A percentile compares a stretch with the other conserved stretches of the same genome.
phyloP scores from a whole-genome alignment of 495 filamentous ascomycete species.

The Neurospora sp. region DNA sequence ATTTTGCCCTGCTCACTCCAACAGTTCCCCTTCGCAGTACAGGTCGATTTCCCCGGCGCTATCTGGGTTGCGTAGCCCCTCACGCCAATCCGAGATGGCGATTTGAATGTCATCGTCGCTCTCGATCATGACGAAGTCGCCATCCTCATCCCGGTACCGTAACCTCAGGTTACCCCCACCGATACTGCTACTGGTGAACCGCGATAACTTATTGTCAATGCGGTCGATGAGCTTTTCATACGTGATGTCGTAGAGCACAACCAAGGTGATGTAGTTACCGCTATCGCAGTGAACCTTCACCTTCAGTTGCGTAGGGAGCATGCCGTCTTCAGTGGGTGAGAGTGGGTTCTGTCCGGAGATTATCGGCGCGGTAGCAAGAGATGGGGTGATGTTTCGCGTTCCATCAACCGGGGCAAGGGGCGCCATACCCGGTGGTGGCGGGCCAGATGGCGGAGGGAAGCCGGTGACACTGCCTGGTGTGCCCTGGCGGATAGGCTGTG shows the following conservation, averaged over 20 bases:
- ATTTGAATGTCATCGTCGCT: constrained; percentile 91
- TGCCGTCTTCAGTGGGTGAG: constrained; percentile 37
- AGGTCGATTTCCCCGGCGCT: constrained; percentile 78
- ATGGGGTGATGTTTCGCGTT: constrained; percentile 16
- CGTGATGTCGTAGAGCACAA: constrained; percentile 85
- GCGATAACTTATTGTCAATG: constrained; percentile 89
- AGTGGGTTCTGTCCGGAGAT: constrained; percentile 25
- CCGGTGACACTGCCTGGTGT: constrained; percentile 26
- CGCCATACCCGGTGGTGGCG: constrained; percentile 20
- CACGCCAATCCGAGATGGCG: constrained; percentile 87
- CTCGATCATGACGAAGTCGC: constrained; percentile 85
- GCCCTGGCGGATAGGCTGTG: constrained; percentile 36
- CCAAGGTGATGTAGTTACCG: constrained; percentile 75
- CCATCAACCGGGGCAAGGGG: constrained; percentile 20
- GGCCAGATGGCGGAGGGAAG: constrained; percentile 22
- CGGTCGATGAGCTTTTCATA: constrained; percentile 88
- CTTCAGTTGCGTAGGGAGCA: constrained; percentile 75
- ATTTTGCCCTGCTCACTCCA: background rate
- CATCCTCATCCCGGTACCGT: constrained; percentile 86
- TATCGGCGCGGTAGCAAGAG: constrained; percentile 24
- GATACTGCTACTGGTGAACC: constrained; percentile 72
- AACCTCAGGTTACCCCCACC: constrained; percentile 67
- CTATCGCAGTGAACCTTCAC: constrained; percentile 85
- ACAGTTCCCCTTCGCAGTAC: constrained; percentile 41
- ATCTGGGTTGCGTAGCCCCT: constrained; percentile 55